These are phyloP conservation scores for Quercus alba DNA, from an alignment of 306 rosid species.

Conservation along the genomic window DNA sequence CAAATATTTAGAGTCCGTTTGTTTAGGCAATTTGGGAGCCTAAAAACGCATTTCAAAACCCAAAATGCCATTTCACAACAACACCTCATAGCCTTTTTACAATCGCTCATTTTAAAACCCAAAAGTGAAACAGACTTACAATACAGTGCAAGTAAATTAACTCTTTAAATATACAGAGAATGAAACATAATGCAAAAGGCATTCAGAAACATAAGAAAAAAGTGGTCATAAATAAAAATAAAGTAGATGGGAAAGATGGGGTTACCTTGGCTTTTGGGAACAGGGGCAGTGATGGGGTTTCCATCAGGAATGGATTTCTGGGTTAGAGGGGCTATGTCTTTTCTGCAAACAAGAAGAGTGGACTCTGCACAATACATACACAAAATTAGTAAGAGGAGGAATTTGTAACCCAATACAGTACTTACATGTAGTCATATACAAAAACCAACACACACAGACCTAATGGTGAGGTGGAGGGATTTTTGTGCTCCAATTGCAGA, in stretches of 20 bases:
- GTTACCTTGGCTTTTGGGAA: conserved; percentile 59
- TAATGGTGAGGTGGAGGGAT: conserved; percentile 40
- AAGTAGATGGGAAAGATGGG: background rate
- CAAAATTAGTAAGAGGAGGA: background rate
- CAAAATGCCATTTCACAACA: too few relatives aligned
- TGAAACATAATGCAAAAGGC: background rate
- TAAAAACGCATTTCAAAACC: too few relatives aligned
- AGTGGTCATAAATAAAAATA: background rate
- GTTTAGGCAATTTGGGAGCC: too few relatives aligned
- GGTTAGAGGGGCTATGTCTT: background rate
- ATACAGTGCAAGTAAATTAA: too few relatives aligned
- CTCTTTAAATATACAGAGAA: background rate
- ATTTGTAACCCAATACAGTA: background rate
- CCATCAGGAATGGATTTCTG: conserved; percentile 36
- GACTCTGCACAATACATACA: conserved; percentile 39
- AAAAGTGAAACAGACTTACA: too few relatives aligned
- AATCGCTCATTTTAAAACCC: too few relatives aligned
- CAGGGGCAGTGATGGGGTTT: conserved; percentile 34
- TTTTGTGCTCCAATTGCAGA: conserved; percentile 53
- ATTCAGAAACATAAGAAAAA: background rate
- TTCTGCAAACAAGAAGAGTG: conserved; percentile 42
- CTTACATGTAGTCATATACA: too few relatives aligned
- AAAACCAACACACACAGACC: conserved; percentile 24
- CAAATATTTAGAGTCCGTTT: too few relatives aligned
- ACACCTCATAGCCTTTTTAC: too few relatives aligned